Conservation (phyloP, 148 eudicot species). For the Fagopyrum homotropicum region DNA sequence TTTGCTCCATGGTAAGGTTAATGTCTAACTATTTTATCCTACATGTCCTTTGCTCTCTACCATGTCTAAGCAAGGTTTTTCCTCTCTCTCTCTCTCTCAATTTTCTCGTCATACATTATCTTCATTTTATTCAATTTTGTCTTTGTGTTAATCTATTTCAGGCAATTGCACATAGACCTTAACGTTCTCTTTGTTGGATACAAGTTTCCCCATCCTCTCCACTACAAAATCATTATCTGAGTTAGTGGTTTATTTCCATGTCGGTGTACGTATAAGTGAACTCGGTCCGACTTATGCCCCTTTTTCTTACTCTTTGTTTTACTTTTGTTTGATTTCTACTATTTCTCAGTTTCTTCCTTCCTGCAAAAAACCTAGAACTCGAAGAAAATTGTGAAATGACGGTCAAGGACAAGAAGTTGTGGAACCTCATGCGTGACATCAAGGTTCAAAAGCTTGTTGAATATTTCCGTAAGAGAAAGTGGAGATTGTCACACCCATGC, state of each 20-base stretch:
- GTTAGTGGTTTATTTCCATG: slow-evolving; percentile 27
- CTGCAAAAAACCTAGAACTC: too few relatives aligned
- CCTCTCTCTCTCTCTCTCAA: too few relatives aligned
- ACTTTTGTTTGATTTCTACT: too few relatives aligned
- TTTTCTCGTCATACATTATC: too few relatives aligned
- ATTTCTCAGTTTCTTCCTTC: too few relatives aligned
- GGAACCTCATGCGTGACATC: slow-evolving; percentile 72
- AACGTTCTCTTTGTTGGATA: slow-evolving; percentile 92
- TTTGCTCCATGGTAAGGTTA: too few relatives aligned
- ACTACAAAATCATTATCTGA: slow-evolving; percentile 91
- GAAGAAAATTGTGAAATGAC: not conserved
- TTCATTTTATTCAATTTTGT: not conserved
- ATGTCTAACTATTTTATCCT: too few relatives aligned
- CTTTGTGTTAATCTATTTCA: slow-evolving; percentile 14
- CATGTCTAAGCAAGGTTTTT: too few relatives aligned
- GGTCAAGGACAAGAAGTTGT: slow-evolving; percentile 49
- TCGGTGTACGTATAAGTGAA: not conserved
- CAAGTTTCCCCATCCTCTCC: slow-evolving; percentile 97
- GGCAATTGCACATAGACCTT: slow-evolving; percentile 92
- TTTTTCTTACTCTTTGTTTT: too few relatives aligned
- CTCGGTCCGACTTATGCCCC: too few relatives aligned
- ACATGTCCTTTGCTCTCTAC: too few relatives aligned
- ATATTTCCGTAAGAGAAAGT: slow-evolving; percentile 71
- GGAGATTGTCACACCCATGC: slow-evolving; percentile 77
- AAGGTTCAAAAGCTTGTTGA: slow-evolving; percentile 77